phyloP scores from a whole-genome alignment of 2,329 filamentous ascomycete species.

The Penicillium sp. region DNA sequence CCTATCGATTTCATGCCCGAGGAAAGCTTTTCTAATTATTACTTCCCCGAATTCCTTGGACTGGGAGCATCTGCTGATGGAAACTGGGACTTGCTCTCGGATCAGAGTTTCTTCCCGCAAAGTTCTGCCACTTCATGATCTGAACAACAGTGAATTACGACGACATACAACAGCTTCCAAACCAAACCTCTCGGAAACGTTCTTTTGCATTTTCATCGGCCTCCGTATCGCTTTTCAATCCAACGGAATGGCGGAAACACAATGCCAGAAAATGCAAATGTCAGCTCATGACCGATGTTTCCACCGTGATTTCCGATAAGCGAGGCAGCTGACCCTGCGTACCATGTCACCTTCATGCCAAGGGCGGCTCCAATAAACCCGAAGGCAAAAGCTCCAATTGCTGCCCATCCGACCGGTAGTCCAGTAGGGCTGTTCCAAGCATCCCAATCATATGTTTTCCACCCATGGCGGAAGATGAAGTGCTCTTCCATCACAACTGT shows the following conservation, averaged over 20 bases:
- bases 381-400: constrained; percentile 32
- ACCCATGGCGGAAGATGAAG: constrained; percentile 33
- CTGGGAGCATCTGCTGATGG: constrained; percentile 27
- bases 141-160: background rate
- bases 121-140: constrained; percentile 42
- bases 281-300: constrained; percentile 37
- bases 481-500: constrained; percentile 36
- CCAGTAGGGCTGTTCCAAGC: constrained; percentile 30
- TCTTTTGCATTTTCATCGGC: constrained; percentile 11
- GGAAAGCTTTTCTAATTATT: constrained; percentile 24
- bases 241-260: constrained; percentile 31
- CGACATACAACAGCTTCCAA: background rate
- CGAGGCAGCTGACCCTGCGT: constrained; percentile 32
- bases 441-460: constrained; percentile 34
- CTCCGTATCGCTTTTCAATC: constrained; percentile 29
- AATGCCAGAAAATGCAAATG: constrained; percentile 31
- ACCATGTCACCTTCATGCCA: constrained; percentile 37
- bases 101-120: constrained; percentile 24
- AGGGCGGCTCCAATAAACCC: constrained; percentile 34
- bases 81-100: constrained; percentile 30
- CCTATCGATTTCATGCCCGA: constrained; percentile 14
- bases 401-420: constrained; percentile 36
- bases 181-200: no score
- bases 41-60: constrained; percentile 35
- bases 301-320: constrained; percentile 32